Evolutionary conservation across 768 basidiomycete species (phyloP), one percentile per base, ranked within the genome.

Genomic region (Mycena alexandri): DNA sequence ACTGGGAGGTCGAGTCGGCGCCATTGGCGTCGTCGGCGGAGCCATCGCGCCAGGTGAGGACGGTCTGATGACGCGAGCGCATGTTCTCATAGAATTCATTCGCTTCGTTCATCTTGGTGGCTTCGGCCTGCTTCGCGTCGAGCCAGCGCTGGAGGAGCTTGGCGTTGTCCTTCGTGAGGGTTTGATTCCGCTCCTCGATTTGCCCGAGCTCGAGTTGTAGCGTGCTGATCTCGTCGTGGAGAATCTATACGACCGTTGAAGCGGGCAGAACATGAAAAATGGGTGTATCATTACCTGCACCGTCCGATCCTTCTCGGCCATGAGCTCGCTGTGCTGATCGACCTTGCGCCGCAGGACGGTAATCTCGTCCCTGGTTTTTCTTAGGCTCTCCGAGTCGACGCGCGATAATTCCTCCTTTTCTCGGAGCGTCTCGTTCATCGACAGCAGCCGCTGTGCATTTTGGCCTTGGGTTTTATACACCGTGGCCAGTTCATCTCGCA

Each of bases 381-480:
- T 83, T 29, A 96, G 81, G 72, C 87, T 89, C 76, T 98, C 96
- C 2, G 91, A 85, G 67, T 96, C 91, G 44, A 93, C 85, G 65
- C 95, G 86, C 5, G 92, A 89, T 38, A 92, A 77, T 71, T 98
- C 96, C 75, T 98, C 96, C 78, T 95, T 92, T 78, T 96, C 96
- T 55, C 95, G 90, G 10, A 99, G 84, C 1, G 94, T 95, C 79
- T 99, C 98, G 67, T 94, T 96, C 91, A 99, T 95, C 5, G 93
- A 87, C 16, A 99, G 84, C 10, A 97, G 87, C 43, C 95, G 88
- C 77, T 98, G 96, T 1, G 96, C 93, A 78, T 98, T 97, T 80
- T 97, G 95, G 5, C 94, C 93, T 69, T 99, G 96, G 0, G 95
- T 94, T 79, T 97, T 96, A 84, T 99, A 99, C 1, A 97, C 90